Percentiles rank a stretch among this genome's conserved stretches.
These are phyloP conservation scores for Sporothrix sp. DNA, from an alignment of 2,329 filamentous ascomycete genomes.

Conservation along the genomic window DNA sequence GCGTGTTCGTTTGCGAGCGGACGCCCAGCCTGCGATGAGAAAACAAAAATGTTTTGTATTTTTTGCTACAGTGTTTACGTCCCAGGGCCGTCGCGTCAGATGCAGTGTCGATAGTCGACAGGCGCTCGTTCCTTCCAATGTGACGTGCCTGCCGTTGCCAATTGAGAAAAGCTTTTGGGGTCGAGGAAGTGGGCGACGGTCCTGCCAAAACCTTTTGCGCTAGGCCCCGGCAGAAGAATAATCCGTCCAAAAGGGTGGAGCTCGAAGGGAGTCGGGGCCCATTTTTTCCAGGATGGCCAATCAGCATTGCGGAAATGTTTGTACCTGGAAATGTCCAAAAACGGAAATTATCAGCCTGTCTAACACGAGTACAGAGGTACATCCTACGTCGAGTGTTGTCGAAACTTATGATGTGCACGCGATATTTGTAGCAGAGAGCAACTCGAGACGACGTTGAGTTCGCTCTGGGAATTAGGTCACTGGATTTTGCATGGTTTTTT, in stretches of 20 bases:
- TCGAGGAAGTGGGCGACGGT: conserved; percentile 23
- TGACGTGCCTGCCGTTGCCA: no score
- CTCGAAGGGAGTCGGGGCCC: not conserved
- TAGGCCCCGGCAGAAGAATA: conserved; percentile 22
- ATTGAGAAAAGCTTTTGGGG: not conserved
- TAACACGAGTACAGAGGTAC: no score
- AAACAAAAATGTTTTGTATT: no score
- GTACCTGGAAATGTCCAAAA: not conserved
- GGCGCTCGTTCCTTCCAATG: not conserved
- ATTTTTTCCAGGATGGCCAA: not conserved
- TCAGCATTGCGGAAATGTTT: not conserved
- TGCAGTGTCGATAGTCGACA: no score
- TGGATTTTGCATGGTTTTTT: no score
- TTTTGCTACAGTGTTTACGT: no score
- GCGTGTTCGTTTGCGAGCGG: no score
- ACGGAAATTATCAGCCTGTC: not conserved
- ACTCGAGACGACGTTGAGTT: no score
- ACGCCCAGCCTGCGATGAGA: no score
- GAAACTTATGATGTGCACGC: not conserved
- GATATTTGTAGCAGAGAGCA: no score
- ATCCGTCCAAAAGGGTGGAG: conserved; percentile 15
- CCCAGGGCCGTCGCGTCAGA: no score
- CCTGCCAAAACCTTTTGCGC: conserved; percentile 29
- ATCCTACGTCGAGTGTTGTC: not conserved
- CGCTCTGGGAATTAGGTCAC: no score